These are phyloP conservation scores for Schizothecium vesticola DNA, from an alignment of 495 filamentous ascomycete genomes.

Conservation along the genomic window DNA sequence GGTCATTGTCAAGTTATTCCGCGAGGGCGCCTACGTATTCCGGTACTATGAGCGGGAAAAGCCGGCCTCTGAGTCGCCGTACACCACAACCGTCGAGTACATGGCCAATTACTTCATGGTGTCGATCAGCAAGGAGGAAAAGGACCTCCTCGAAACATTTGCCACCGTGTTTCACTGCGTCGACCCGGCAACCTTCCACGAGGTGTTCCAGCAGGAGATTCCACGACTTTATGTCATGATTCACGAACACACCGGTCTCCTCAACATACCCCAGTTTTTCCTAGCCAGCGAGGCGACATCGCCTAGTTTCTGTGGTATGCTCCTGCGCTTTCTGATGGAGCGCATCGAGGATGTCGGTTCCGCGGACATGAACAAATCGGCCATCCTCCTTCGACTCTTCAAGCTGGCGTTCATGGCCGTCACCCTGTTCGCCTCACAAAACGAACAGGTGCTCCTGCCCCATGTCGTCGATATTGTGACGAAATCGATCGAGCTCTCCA, in stretches of 20 bases:
- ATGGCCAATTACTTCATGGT: slow-evolving; percentile 90
- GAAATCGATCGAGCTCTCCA: slow-evolving; percentile 90
- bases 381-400: slow-evolving; percentile 89
- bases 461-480: slow-evolving; percentile 96
- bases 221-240: slow-evolving; percentile 95
- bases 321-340: slow-evolving; percentile 94
- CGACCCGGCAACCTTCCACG: slow-evolving; percentile 96
- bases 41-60: slow-evolving; percentile 91
- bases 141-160: slow-evolving; percentile 95
- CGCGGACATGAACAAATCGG: slow-evolving; percentile 80
- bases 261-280: slow-evolving; percentile 97
- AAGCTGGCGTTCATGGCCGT: slow-evolving; percentile 99
- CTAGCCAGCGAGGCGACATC: slow-evolving; percentile 96
- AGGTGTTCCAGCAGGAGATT: slow-evolving; percentile 97
- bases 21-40: slow-evolving; percentile 92
- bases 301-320: slow-evolving; percentile 95
- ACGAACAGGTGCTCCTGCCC: slow-evolving; percentile 89
- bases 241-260: slow-evolving; percentile 88
- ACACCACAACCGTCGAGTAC: slow-evolving; percentile 76
- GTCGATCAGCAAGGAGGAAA: slow-evolving; percentile 89
- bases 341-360: slow-evolving; percentile 92
- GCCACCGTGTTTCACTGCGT: slow-evolving; percentile 98
- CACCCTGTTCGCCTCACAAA: slow-evolving; percentile 87
- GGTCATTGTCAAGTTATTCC: slow-evolving; percentile 95
- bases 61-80: slow-evolving; percentile 64